Base-by-base conservation (phyloP, 2,329 filamentous ascomycete genomes). In the Verticillium tricorpus region DNA sequence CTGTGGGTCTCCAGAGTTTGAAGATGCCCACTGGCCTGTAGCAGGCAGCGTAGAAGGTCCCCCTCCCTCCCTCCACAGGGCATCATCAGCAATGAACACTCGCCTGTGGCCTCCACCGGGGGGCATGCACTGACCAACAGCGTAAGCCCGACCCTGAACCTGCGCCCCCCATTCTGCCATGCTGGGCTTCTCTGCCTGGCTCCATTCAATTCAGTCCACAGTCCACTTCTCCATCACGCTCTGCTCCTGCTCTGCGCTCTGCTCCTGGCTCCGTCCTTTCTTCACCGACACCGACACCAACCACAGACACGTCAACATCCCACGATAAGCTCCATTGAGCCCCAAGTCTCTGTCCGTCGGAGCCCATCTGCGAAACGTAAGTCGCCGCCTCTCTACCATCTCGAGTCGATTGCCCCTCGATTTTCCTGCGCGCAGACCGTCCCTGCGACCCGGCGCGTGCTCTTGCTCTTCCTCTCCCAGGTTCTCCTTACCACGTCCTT, bases 241-340 rank as follows among this genome's bases (percentile, higher is more conserved):
- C 55, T 34, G 28, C 55, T 32, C 34, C 14, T 35, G 34, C 34
- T 35, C 34, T 50, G 19, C 19, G 19, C 45, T 50, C 19, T 50
- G 19, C 45, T 50, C 45, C 45, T 50, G 45, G 55, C 34, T 35
- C 55, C 39, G 57, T 58, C 57, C 58, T 54, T 59, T 59, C 58
- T 59, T 35, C 58, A 59, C 58, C 58, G 58, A 59, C 58, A 59
- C 28, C 58, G 58, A 52, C 57, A 40, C 37, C 37, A 40, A 40
- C 37, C 37, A 40, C 37, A 40, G 37, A 40, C 45, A 50, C 45
- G 45, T 45, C 56, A 45, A 40, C 45, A 45, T 59, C 58, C 58
- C 58, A 59, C 58, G 58, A 59, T 55, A 59, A 52, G 45, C 58
- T 54, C 58, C 45, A 54, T 58, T 45, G 58, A 54, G 45, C 40